Conservation (phyloP, 192 early-diverging fungal species). For the Thamnidium elegans region DNA sequence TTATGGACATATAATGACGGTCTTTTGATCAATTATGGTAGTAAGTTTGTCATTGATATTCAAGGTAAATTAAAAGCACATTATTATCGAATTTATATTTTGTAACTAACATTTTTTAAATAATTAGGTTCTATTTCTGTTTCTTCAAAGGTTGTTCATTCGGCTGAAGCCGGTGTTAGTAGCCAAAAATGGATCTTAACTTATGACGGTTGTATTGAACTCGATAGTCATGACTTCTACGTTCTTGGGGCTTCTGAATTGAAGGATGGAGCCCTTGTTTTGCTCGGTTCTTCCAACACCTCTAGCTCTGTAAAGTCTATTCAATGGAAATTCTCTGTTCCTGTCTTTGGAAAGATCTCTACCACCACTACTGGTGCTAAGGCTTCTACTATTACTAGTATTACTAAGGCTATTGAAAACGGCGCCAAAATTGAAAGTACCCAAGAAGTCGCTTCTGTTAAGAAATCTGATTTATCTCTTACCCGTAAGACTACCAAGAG, state of each 20-base stretch:
- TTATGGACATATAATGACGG: slow-evolving; percentile 27
- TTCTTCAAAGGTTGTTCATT: slow-evolving; percentile 3
- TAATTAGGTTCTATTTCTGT: not conserved
- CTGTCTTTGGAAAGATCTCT: slow-evolving; percentile 23
- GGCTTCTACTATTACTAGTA: not conserved
- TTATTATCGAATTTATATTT: not conserved
- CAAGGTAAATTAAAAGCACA: slow-evolving; percentile 13
- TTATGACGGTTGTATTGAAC: slow-evolving; percentile 22
- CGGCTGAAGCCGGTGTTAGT: slow-evolving; percentile 3
- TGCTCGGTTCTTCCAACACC: not conserved
- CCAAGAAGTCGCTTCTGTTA: not conserved
- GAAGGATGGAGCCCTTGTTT: not conserved
- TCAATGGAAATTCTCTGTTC: slow-evolving; percentile 22
- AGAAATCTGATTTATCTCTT: not conserved
- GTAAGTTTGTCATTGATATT: slow-evolving; percentile 16
- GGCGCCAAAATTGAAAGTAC: slow-evolving; percentile 13
- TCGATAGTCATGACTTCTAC: slow-evolving; percentile 4
- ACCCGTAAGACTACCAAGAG: not conserved
- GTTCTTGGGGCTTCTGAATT: slow-evolving; percentile 2
- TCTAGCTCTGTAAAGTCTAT: not conserved
- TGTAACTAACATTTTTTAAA: not conserved
- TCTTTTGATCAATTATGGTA: slow-evolving; percentile 28
- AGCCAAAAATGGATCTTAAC: slow-evolving; percentile 26
- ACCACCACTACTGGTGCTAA: not conserved
- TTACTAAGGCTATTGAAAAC: slow-evolving; percentile 9